Base-by-base conservation (phyloP, 192 early-diverging fungal genomes). In the Chytriomyces sp. region DNA sequence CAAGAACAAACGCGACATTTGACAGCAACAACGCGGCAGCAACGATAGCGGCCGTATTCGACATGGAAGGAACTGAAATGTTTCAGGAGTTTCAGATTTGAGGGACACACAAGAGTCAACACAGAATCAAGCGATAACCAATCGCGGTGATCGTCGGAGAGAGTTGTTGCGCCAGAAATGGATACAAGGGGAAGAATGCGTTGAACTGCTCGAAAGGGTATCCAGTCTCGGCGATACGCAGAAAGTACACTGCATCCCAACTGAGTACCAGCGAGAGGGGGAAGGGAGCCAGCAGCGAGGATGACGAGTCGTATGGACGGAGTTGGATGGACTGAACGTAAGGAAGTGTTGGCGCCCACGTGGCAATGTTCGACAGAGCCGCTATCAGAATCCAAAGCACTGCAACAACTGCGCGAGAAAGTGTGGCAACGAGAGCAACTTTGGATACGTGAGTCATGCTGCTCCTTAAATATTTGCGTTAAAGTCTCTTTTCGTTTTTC, bases 241-340 rank as follows among this genome's bases (percentile, higher is more conserved):
- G 68, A 85, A 95, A 96, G 80, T 96, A 96, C 70, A 96, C 87
- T 0, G 93, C 88, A 77, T 98, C 96, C 96, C 96, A 98, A 6
- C 94, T 85, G 7, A 95, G 81, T 77, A 93, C 91, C 47, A 45
- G 64, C 16, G n/a, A 28, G 23, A 69, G 53, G 0, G 53, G 53
- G 16, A 5, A 57, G 20, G 72, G 62, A n/a, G 53, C 72, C 35
- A 77, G 44, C 16, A 60, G 53, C 18, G 48, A 10, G 11, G 24
- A 23, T n/a, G 67, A 45, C 18, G 45, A 47, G n/a, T 68, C 45
- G 16, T 13, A n/a, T 0, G 71, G 43, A 5, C 53, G 53, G 16
- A 57, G 20, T 35, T 35, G 35, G 35, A 35, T 35, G 35, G 35
- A 35, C 35, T 35, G 35, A 4, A 35, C 35, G 35, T 35, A 35